These are phyloP conservation scores for Ustilago cynodontis DNA, from an alignment of 1,284 basidiomycete species.

Conservation along the genomic window DNA sequence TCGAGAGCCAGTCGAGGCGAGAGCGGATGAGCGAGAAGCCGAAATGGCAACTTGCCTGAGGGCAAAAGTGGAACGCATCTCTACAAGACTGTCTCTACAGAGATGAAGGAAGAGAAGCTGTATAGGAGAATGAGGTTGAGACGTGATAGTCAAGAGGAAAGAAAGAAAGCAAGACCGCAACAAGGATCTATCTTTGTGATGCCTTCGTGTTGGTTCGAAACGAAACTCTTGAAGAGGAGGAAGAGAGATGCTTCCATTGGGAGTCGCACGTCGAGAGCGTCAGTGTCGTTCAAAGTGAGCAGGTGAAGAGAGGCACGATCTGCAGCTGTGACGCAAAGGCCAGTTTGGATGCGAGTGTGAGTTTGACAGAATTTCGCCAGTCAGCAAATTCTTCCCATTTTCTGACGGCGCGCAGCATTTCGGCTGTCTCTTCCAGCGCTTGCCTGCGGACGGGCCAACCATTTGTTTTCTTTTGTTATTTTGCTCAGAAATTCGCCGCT, in stretches of 20 bases:
- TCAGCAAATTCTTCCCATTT: background rate
- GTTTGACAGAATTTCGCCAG: slow-evolving; percentile 1
- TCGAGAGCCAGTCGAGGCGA: slow-evolving; percentile 18
- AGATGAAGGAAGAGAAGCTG: background rate
- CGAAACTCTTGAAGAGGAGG: background rate
- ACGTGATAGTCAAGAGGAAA: slow-evolving; percentile 4
- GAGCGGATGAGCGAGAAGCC: slow-evolving; percentile 42
- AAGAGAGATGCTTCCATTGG: too few relatives aligned
- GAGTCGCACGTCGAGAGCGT: too few relatives aligned
- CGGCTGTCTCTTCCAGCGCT: background rate
- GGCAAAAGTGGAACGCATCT: slow-evolving; percentile 45
- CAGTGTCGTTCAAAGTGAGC: background rate
- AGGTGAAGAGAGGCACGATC: background rate
- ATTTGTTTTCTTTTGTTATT: background rate
- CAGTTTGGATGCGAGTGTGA: background rate
- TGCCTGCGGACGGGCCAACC: background rate
- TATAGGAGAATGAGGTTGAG: background rate
- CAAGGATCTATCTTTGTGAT: background rate
- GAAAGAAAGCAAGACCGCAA: background rate
- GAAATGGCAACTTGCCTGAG: slow-evolving; percentile 46
- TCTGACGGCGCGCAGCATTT: background rate
- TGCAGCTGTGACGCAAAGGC: slow-evolving; percentile 9
- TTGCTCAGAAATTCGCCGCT: background rate
- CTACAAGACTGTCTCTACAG: background rate
- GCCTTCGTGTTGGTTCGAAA: background rate